phyloP scores from a whole-genome alignment of 225 moss, liverwort and hornwort species.

The Climacium dendroides region DNA sequence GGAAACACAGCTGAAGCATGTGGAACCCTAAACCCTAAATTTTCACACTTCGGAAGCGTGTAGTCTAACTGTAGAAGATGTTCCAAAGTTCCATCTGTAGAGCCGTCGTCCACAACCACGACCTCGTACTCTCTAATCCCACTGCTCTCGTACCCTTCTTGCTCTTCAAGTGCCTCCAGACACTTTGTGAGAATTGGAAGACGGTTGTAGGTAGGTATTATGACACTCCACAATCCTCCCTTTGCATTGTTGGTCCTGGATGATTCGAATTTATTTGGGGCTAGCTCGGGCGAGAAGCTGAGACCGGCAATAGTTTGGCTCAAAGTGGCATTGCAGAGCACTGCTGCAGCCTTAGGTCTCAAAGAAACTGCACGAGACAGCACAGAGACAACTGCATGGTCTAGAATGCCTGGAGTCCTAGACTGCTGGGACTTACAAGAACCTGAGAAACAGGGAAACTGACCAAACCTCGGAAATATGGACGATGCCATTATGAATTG shows the following conservation, averaged over 20 bases:
- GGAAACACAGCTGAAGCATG: constrained; percentile 14
- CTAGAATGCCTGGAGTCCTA: not conserved
- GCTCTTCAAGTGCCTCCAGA: constrained; percentile 62
- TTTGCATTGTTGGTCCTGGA: constrained; percentile 6
- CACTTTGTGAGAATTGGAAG: constrained; percentile 69
- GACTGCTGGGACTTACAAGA: not conserved
- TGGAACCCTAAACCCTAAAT: not conserved
- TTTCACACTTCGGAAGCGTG: not conserved
- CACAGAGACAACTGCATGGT: not conserved
- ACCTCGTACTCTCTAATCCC: constrained; percentile 56
- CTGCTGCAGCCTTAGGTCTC: not conserved
- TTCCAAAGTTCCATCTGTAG: constrained; percentile 61
- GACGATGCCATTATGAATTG: not conserved
- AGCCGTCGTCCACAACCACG: constrained; percentile 86
- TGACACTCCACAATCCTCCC: constrained; percentile 63
- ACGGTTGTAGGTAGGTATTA: constrained; percentile 75
- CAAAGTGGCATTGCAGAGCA: not conserved
- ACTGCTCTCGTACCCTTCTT: constrained; percentile 29
- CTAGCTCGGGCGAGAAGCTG: not conserved
- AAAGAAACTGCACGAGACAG: constrained; percentile 1
- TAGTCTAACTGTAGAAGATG: not conserved
- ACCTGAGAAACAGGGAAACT: not conserved
- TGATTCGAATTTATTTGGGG: not conserved
- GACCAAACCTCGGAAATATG: not conserved
- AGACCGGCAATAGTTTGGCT: not conserved